Percentiles rank a stretch among this genome's conserved stretches.
phyloP scores from a whole-genome alignment of 345 rosid genomes.

The Linum lewisii region DNA sequence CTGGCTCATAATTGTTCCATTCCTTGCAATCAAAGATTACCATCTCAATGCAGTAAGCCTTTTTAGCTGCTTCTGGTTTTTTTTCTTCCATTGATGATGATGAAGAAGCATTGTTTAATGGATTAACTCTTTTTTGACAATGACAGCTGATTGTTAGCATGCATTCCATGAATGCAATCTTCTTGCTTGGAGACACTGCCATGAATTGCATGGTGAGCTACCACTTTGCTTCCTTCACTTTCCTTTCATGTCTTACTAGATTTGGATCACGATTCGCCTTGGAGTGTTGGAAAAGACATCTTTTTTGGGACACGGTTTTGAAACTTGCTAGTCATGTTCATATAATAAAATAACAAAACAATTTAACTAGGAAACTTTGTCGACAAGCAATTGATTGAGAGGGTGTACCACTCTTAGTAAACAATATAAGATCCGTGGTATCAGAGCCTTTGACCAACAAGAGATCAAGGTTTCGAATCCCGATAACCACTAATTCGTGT shows the following conservation, averaged over 20 bases:
- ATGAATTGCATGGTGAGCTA: constrained; percentile 66
- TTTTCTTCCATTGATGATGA: background rate
- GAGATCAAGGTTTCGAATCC: no score
- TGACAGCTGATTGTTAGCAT: constrained; percentile 66
- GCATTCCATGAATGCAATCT: constrained; percentile 73
- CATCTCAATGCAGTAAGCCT: constrained; percentile 60
- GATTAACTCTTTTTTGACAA: background rate
- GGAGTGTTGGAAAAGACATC: no score
- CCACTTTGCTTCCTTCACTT: background rate
- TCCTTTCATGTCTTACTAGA: background rate
- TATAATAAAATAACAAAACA: no score
- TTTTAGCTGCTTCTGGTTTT: background rate
- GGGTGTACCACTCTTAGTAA: no score
- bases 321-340: no score
- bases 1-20: constrained; percentile 89
- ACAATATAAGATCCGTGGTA: no score
- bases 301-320: no score
- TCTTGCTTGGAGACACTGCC: constrained; percentile 72
- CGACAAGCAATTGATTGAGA: no score
- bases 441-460: no score
- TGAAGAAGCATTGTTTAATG: background rate
- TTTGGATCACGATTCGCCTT: no score
- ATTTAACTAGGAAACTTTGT: no score
- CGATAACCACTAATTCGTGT: no score
- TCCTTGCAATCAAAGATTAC: constrained; percentile 68